Conservation (phyloP, 352 stramenopile genomes). For the Pythium plurisporium region DNA sequence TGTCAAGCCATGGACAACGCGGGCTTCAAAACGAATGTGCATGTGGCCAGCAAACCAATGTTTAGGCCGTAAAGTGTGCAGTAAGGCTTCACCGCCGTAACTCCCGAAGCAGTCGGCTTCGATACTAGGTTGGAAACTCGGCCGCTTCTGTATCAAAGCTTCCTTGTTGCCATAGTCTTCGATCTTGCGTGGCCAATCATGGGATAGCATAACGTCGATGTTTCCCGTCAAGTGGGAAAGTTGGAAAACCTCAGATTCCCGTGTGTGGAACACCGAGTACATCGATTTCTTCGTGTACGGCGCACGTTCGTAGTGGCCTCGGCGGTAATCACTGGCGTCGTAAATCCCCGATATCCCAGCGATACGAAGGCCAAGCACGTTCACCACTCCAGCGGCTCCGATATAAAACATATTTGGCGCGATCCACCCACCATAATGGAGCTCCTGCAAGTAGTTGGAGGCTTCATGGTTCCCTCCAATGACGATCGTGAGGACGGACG, state of each 20-base stretch:
- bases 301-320: conserved; percentile 83
- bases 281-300: conserved; percentile 77
- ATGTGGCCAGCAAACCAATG: conserved; percentile 99
- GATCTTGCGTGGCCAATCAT: conserved; percentile 98
- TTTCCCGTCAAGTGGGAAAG: conserved; percentile 84
- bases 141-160: conserved; percentile 90
- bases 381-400: conserved; percentile 91
- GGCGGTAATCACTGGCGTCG: conserved; percentile 89
- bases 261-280: conserved; percentile 75
- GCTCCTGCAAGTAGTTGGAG: conserved; percentile 94
- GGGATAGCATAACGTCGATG: conserved; percentile 93
- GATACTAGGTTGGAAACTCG: conserved; percentile 94
- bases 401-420: conserved; percentile 99
- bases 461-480: conserved; percentile 99
- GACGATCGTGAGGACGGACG: conserved; percentile 95
- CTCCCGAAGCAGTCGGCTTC: conserved; percentile 92
- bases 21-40: conserved; percentile 97
- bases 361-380: conserved; percentile 91
- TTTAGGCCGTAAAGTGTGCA: conserved; percentile 89
- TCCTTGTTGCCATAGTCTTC: conserved; percentile 92
- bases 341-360: conserved; percentile 97
- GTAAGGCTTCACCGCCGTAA: conserved; percentile 90
- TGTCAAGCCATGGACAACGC: conserved; percentile 79
- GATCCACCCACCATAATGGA: conserved; percentile 98
- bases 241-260: conserved; percentile 92